Conservation (phyloP, 805 yeast species). For the Yarrowia porcina region DNA sequence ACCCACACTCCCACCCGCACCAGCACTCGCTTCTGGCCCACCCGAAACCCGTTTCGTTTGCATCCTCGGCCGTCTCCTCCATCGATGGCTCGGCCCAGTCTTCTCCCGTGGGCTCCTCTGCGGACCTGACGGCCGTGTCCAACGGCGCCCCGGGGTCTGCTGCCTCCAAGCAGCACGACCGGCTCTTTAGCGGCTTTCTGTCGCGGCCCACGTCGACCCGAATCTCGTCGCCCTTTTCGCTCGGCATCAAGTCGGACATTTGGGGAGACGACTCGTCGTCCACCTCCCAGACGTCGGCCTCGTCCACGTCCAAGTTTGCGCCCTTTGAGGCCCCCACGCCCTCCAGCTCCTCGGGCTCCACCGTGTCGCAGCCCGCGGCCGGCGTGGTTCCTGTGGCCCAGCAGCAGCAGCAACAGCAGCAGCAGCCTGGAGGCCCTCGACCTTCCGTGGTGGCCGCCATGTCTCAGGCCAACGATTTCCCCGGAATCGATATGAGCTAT, state of each 20-base stretch:
- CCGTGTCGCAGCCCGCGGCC: neutral
- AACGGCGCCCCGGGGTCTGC: neutral
- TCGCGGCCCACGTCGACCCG: slow-evolving; percentile 24
- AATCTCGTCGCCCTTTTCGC: slow-evolving; percentile 25
- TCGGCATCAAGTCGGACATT: slow-evolving; percentile 24
- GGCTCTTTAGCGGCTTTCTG: slow-evolving; percentile 15
- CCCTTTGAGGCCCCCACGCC: slow-evolving; percentile 21
- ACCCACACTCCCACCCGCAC: neutral
- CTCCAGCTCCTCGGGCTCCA: neutral
- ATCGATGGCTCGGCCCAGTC: slow-evolving; percentile 1
- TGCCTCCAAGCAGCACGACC: neutral
- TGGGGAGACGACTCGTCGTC: slow-evolving; percentile 26
- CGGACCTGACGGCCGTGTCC: neutral
- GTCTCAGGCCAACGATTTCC: slow-evolving; percentile 23
- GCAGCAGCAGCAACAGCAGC: neutral
- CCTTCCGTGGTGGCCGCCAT: slow-evolving; percentile 1
- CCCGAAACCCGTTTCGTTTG: slow-evolving; percentile 25
- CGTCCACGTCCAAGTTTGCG: slow-evolving; percentile 25
- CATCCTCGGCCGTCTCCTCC: neutral
- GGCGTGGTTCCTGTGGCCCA: neutral
- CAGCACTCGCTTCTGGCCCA: slow-evolving; percentile 20
- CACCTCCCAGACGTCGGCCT: slow-evolving; percentile 10
- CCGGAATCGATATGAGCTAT: slow-evolving; percentile 19
- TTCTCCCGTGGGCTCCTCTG: neutral
- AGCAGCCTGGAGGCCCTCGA: neutral